phyloP scores from a whole-genome alignment of 2,329 filamentous ascomycete species.

The Aspergillus melleus region DNA sequence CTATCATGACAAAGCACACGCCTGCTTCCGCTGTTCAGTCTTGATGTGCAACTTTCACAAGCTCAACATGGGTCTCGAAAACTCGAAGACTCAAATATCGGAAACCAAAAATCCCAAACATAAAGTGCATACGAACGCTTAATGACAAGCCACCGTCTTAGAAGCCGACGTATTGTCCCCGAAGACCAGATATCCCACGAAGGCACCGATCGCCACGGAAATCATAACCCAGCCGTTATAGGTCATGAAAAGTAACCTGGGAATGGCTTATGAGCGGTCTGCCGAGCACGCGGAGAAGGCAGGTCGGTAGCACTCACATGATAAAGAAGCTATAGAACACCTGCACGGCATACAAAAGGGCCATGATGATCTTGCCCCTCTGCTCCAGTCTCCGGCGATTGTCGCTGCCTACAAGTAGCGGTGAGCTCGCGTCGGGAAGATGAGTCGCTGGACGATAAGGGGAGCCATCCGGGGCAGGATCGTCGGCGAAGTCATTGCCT shows the following conservation, averaged over 20 bases:
- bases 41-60: not conserved
- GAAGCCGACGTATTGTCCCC: conserved; percentile 67
- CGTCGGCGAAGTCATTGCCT: conserved; percentile 38
- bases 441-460: conserved; percentile 19
- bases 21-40: not conserved
- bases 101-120: not conserved
- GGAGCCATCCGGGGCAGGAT: conserved; percentile 27
- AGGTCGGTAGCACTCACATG: conserved; percentile 68
- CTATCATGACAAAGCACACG: not conserved
- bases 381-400: conserved; percentile 62
- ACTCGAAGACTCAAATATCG: not conserved
- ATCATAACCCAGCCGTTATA: conserved; percentile 99
- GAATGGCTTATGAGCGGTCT: conserved; percentile 2
- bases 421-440: conserved; percentile 61
- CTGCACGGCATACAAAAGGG: conserved; percentile 81
- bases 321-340: conserved; percentile 99
- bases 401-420: conserved; percentile 71
- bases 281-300: not conserved
- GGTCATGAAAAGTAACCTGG: conserved; percentile 98
- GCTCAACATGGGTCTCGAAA: not conserved
- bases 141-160: conserved; percentile 93
- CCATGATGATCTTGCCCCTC: conserved; percentile 75
- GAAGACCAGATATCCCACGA: conserved; percentile 83
- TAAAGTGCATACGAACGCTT: conserved; percentile 24
- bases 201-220: conserved; percentile 82